Base-by-base conservation (phyloP, 116 monocot species). In the Trichopus zeylanicus region DNA sequence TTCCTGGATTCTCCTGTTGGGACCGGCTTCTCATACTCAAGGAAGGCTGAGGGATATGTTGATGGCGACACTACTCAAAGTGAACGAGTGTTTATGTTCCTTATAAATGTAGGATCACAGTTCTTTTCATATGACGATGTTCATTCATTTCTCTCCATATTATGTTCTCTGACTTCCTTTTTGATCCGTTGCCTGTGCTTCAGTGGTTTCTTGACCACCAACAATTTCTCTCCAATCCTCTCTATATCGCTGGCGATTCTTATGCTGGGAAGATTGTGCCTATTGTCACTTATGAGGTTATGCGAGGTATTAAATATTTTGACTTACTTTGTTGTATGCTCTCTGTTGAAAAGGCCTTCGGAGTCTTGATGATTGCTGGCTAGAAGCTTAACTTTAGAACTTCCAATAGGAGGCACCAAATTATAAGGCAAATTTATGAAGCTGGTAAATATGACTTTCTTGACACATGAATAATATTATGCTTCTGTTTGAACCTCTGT, bases 1-100 rank as follows among this genome's bases (percentile, higher is more conserved):
- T 81, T 81, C 28, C 9, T 81, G 7, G 81, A 75, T 54, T 60
- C 71, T 0, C 81, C 71, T 26, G 68, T 75, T 30, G 67, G 71
- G 3, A 37, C 68, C 55, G 81, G 81, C 15, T 81, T 81, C 53
- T 75, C 81, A 39, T 81, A 57, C 33, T 67, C 75, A 0, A 34
- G 25, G n/a, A 48, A n/a, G 12, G 4, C 7, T 19, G 56, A 71
- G 59, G 55, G 42, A 1, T 65, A 76, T 62, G 64, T 68, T 0
- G 31, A 12, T 52, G 30, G 51, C 3, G 70, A 70, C 29, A 16
- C 31, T 15, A 39, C 25, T 15, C 62, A 46, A 28, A 62, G 55
- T 3, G 3, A 2, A 16, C 12, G 42, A 30, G 8, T 20, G 0
- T 48, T 29, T 29, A 48, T 2, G 3, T 62, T 62, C 30, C 28